Conservation (phyloP, 345 rosid species). For the Moringa oleifera region DNA sequence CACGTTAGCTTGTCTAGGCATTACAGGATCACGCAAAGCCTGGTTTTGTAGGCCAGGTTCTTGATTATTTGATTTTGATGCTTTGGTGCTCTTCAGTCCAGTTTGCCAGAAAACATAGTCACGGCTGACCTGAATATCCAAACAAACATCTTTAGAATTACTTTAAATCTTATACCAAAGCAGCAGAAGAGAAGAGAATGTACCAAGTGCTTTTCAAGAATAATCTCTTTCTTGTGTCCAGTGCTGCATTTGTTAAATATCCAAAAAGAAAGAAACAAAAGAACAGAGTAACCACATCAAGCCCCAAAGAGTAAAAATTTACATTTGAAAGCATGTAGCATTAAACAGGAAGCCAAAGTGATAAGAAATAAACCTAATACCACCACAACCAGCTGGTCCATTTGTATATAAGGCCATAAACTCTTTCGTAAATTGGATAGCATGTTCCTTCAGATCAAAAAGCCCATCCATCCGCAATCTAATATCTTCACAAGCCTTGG, state of each 20-base stretch:
- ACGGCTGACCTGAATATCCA: conserved; percentile 54
- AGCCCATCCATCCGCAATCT: conserved; percentile 87
- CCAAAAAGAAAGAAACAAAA: no score
- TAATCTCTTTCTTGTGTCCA: conserved; percentile 68
- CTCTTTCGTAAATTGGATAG: conserved; percentile 56
- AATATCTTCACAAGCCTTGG: conserved; percentile 40
- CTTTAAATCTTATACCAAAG: not conserved
- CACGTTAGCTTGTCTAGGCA: conserved; percentile 8
- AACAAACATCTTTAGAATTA: conserved; percentile 13
- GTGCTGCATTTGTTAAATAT: conserved; percentile 49
- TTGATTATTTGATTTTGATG: conserved; percentile 12
- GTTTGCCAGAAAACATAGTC: conserved; percentile 61
- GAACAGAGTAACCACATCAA: conserved; percentile 15
- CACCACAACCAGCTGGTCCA: conserved; percentile 98
- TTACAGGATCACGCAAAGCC: conserved; percentile 18
- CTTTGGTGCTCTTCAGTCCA: conserved; percentile 28
- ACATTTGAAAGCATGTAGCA: not conserved
- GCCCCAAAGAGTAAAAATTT: not conserved
- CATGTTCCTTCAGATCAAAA: conserved; percentile 64
- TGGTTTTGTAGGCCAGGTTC: conserved; percentile 12
- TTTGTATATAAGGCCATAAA: conserved; percentile 82
- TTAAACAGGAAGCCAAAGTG: conserved; percentile 2
- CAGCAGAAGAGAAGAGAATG: no score
- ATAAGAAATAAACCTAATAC: conserved; percentile 55
- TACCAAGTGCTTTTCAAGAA: conserved; percentile 72